Evolutionary conservation across 2,329 filamentous ascomycete genomes (phyloP).

Genomic region (Aureobasidium namibiae): DNA sequence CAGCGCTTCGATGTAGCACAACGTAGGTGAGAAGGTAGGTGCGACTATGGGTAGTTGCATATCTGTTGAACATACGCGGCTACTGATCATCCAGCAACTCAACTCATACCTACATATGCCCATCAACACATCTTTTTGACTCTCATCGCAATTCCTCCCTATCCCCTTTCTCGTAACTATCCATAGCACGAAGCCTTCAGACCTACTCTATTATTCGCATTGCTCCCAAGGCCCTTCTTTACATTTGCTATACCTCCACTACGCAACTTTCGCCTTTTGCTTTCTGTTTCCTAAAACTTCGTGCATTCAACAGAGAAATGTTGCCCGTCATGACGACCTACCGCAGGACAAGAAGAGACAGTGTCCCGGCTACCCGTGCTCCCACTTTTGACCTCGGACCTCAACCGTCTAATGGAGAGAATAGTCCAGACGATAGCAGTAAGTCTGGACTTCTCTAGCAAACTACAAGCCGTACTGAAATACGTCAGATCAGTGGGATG

Average conservation of each 20-base stretch:
- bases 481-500: not conserved
- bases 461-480: not conserved
- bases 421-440: not conserved
- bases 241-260: not conserved
- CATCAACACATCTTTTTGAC: not conserved
- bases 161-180: not conserved
- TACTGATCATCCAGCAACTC: too few relatives aligned
- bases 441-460: not conserved
- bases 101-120: not conserved
- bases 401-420: not conserved
- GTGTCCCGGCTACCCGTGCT: not conserved
- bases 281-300: not conserved
- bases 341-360: not conserved
- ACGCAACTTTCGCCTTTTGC: not conserved
- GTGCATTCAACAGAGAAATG: too few relatives aligned
- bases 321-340: not conserved
- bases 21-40: not conserved
- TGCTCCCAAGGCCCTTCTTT: not conserved
- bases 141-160: not conserved
- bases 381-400: not conserved
- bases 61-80: not conserved
- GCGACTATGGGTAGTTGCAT: not conserved
- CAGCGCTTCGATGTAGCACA: not conserved
- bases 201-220: not conserved
- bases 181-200: not conserved